Evolutionary conservation across 176 grass and related monocot genomes (phyloP).

Genomic region (Bonia amplexicaulis): DNA sequence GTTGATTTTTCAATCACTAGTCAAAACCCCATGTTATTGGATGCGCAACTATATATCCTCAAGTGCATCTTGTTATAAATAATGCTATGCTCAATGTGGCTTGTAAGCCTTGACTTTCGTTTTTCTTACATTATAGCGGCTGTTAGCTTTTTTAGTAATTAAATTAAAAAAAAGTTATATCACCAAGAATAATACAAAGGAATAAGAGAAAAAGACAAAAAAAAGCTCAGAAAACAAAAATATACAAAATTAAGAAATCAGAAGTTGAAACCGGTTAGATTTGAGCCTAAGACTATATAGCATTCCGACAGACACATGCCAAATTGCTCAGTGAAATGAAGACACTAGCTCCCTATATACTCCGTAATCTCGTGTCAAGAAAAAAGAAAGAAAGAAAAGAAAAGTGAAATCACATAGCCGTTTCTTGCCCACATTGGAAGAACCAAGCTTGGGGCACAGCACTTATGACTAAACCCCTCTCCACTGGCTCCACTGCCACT

Average conservation of each 20-base stretch:
- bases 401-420: background rate
- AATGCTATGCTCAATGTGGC: background rate
- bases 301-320: background rate
- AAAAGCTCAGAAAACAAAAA: too few species aligned
- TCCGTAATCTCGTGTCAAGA: background rate
- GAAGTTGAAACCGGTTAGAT: too few species aligned
- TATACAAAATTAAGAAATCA: too few species aligned
- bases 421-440: background rate
- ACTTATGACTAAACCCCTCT: background rate
- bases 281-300: background rate
- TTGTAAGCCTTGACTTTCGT: too few species aligned
- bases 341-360: background rate
- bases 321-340: background rate
- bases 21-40: background rate
- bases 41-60: background rate
- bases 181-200: too few species aligned
- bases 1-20: background rate
- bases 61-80: background rate
- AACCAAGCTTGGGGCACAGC: background rate
- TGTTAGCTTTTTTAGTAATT: too few species aligned
- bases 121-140: too few species aligned
- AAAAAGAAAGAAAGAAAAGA: background rate
- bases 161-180: too few species aligned
- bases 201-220: too few species aligned
- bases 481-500: slow-evolving; percentile 4